A percentile compares a stretch with the other conserved stretches of the same genome.
Evolutionary conservation across 768 basidiomycete species (phyloP).

Genomic region (Kwoniella shandongensis): DNA sequence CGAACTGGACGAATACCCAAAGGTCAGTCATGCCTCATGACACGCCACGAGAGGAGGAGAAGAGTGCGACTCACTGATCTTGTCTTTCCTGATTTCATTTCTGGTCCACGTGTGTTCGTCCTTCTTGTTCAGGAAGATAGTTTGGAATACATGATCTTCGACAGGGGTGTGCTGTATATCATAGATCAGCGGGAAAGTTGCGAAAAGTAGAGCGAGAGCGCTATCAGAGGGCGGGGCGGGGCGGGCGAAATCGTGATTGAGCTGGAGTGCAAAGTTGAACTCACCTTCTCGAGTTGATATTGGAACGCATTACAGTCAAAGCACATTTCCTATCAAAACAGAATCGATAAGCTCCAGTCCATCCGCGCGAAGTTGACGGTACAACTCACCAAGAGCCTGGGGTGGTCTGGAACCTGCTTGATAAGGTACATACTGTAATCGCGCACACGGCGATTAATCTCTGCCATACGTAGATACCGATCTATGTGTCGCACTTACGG

Average conservation of each 20-base stretch:
- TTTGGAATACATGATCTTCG: conserved; percentile 56
- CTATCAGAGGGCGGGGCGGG: too few relatives aligned
- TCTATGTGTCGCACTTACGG: conserved; percentile 39
- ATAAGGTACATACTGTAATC: conserved; percentile 55
- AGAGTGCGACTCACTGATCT: conserved; percentile 49
- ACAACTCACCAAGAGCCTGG: conserved; percentile 44
- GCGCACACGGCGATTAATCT: too few relatives aligned
- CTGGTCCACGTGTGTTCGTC: conserved; percentile 53
- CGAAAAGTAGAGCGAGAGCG: neutral
- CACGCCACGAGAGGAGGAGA: neutral
- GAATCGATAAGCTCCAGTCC: neutral
- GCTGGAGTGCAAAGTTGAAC: neutral
- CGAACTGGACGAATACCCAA: conserved; percentile 28
- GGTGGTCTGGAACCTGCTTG: conserved; percentile 50
- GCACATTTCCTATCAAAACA: conserved; percentile 52
- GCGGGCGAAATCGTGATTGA: too few relatives aligned
- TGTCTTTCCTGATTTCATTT: conserved; percentile 55
- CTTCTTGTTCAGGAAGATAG: conserved; percentile 56
- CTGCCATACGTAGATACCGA: too few relatives aligned
- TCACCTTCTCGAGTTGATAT: conserved; percentile 48
- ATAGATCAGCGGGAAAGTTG: neutral
- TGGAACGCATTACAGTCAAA: conserved; percentile 52
- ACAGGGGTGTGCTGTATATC: conserved; percentile 36
- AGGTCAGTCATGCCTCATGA: neutral
- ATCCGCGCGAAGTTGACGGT: neutral